These are phyloP conservation scores for Pichia rugopelliculosa DNA, from an alignment of 805 yeast genomes.

Conservation along the genomic window DNA sequence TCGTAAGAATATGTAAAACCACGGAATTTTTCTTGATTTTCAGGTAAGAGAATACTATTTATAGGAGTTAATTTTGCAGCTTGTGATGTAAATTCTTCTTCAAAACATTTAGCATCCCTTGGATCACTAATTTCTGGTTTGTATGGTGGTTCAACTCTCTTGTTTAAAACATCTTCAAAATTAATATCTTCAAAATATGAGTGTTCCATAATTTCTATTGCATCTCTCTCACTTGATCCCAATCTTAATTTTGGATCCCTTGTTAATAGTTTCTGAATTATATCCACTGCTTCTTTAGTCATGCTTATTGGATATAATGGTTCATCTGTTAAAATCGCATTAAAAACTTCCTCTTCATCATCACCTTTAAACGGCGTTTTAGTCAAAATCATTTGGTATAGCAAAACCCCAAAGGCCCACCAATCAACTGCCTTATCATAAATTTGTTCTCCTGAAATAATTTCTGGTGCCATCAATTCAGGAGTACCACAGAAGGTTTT, in stretches of 20 bases:
- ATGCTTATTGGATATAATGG: conserved; percentile 94
- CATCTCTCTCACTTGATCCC: conserved; percentile 85
- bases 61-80: conserved; percentile 94
- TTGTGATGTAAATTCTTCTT: conserved; percentile 89
- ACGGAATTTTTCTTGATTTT: conserved; percentile 93
- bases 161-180: conserved; percentile 74
- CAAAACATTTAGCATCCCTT: conserved; percentile 89
- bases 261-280: conserved; percentile 82
- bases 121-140: conserved; percentile 81
- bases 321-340: conserved; percentile 93
- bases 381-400: conserved; percentile 93
- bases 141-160: conserved; percentile 79
- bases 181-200: conserved; percentile 86
- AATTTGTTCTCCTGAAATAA: conserved; percentile 74
- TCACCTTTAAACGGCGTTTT: conserved; percentile 98
- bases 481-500: conserved; percentile 99
- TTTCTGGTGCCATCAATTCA: conserved; percentile 98
- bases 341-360: conserved; percentile 80
- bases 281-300: conserved; percentile 94
- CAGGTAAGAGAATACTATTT: conserved; percentile 74
- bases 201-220: conserved; percentile 90
- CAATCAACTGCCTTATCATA: conserved; percentile 95
- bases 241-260: conserved; percentile 80
- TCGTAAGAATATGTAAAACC: conserved; percentile 89
- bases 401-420: conserved; percentile 98